phyloP scores from a whole-genome alignment of 345 rosid genomes.

The Murraya paniculata region DNA sequence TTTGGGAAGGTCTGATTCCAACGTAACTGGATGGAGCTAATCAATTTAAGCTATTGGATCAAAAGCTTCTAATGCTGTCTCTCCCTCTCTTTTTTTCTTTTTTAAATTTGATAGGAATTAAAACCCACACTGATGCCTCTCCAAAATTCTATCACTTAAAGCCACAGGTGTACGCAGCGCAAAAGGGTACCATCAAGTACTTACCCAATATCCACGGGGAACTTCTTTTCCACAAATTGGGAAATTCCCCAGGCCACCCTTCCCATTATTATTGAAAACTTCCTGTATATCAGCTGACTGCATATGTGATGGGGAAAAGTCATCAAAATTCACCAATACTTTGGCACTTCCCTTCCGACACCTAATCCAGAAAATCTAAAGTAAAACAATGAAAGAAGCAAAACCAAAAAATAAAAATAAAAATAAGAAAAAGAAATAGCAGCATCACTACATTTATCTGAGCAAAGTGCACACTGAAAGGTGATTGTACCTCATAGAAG shows the following conservation, averaged over 20 bases:
- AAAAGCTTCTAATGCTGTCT: neutral
- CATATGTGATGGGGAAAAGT: constrained; percentile 54
- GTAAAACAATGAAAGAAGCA: constrained; percentile 30
- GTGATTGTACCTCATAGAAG: constrained; percentile 67
- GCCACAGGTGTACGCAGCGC: neutral
- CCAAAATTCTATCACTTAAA: neutral
- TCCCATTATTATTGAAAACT: constrained; percentile 26
- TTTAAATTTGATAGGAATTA: neutral
- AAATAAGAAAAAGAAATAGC: neutral
- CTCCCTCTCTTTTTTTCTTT: neutral
- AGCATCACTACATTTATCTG: constrained; percentile 10
- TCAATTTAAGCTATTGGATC: neutral
- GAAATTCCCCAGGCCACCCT: constrained; percentile 37
- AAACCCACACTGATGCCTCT: neutral
- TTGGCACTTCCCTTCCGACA: constrained; percentile 96
- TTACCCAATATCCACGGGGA: constrained; percentile 97
- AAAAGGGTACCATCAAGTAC: constrained; percentile 15
- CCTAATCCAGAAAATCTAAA: constrained; percentile 45
- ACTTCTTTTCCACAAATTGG: constrained; percentile 89
- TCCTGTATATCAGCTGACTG: constrained; percentile 36
- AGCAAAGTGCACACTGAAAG: constrained; percentile 7
- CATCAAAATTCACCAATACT: constrained; percentile 79
- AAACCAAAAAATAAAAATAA: neutral
- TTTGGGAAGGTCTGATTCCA: too few relatives aligned
- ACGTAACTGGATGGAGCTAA: neutral